phyloP scores from a whole-genome alignment of 805 yeast species.

The Pichia deserticola region DNA sequence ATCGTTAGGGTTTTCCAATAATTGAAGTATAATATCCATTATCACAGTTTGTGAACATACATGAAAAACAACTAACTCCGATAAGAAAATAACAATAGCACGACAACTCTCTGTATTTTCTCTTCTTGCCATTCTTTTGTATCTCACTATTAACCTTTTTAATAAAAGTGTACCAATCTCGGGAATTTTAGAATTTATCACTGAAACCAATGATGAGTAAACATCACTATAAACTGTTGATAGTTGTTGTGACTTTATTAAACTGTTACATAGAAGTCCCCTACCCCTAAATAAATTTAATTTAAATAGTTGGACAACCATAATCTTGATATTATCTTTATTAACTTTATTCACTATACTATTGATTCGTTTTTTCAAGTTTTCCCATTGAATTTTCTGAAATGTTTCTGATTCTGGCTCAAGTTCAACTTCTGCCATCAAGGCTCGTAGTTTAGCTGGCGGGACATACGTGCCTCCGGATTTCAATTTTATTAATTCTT shows the following conservation, averaged over 20 bases:
- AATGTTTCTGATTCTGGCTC: constrained; percentile 26
- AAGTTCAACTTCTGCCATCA: constrained; percentile 25
- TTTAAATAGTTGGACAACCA: constrained; percentile 43
- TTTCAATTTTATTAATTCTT: constrained; percentile 31
- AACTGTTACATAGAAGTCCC: constrained; percentile 50
- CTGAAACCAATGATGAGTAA: constrained; percentile 50
- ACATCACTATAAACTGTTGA: constrained; percentile 35
- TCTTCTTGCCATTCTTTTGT: constrained; percentile 44
- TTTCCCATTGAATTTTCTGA: constrained; percentile 55
- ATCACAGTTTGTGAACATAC: constrained; percentile 49
- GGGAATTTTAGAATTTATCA: constrained; percentile 62
- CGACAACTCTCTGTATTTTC: constrained; percentile 39
- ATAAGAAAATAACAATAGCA: constrained; percentile 42
- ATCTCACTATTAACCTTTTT: constrained; percentile 48
- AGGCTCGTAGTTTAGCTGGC: constrained; percentile 41
- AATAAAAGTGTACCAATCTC: constrained; percentile 54
- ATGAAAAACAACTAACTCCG: constrained; percentile 55
- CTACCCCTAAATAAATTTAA: constrained; percentile 54
- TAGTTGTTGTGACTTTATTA: constrained; percentile 47
- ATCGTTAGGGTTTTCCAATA: constrained; percentile 40
- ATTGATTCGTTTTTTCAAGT: constrained; percentile 39
- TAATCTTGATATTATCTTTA: constrained; percentile 38
- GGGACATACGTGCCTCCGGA: constrained; percentile 47
- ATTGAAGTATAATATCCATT: constrained; percentile 43
- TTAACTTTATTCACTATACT: constrained; percentile 41